Conservation (phyloP, 371 early-diverging fungal genomes). For the Quaeritorhiza haematococci region DNA sequence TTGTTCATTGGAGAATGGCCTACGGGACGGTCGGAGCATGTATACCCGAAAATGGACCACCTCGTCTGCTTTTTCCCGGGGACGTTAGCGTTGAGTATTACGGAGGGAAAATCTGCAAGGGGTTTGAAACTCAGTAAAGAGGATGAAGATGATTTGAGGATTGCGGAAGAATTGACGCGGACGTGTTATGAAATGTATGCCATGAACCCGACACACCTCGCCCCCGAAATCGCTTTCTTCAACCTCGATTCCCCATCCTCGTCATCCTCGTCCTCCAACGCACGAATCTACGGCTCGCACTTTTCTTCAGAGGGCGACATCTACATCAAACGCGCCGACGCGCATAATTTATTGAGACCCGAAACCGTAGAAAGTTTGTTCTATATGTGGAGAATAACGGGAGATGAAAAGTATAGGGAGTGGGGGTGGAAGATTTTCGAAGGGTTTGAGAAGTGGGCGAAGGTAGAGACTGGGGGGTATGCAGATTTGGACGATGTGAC, state of each 20-base stretch:
- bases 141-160: slow-evolving; percentile 53
- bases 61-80: slow-evolving; percentile 90
- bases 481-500: slow-evolving; percentile 71
- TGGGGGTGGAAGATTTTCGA: slow-evolving; percentile 88
- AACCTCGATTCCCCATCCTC: no score
- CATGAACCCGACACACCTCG: slow-evolving; percentile 69
- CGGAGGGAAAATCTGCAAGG: slow-evolving; percentile 46
- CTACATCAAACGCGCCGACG: slow-evolving; percentile 1
- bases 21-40: slow-evolving; percentile 9
- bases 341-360: slow-evolving; percentile 63
- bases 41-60: slow-evolving; percentile 82
- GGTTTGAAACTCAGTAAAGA: slow-evolving; percentile 3
- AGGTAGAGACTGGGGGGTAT: slow-evolving; percentile 68
- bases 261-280: no score
- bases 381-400: slow-evolving; percentile 76
- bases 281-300: no score
- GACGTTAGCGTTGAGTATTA: slow-evolving; percentile 72
- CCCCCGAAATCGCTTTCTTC: slow-evolving; percentile 86
- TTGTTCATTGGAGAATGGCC: slow-evolving; percentile 71
- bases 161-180: slow-evolving; percentile 71
- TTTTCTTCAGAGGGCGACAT: slow-evolving; percentile 5
- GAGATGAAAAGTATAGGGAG: slow-evolving; percentile 73
- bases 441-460: slow-evolving; percentile 73
- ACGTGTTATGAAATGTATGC: slow-evolving; percentile 81
- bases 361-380: slow-evolving; percentile 89